These are phyloP conservation scores for Cladorrhinum sp. DNA, from an alignment of 2,329 filamentous ascomycete species.

Conservation along the genomic window DNA sequence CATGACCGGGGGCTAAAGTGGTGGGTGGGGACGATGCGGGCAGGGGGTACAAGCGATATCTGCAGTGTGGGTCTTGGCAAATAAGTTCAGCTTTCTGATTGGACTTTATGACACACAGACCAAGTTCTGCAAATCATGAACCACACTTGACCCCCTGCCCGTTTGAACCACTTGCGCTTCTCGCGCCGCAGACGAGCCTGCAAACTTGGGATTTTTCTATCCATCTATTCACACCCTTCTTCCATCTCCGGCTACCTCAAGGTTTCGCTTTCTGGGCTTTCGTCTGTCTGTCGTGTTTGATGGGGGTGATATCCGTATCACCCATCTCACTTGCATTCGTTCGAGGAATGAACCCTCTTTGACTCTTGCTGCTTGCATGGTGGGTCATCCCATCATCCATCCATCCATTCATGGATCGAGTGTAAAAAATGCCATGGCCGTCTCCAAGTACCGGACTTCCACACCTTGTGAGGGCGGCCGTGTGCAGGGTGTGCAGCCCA, in stretches of 20 bases:
- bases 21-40: slow-evolving; percentile 3
- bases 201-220: slow-evolving; percentile 7
- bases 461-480: not conserved
- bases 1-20: slow-evolving; percentile 18
- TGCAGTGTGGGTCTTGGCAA: slow-evolving; percentile 24
- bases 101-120: slow-evolving; percentile 33
- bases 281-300: not conserved
- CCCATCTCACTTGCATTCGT: not conserved
- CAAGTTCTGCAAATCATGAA: slow-evolving; percentile 38
- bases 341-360: not conserved
- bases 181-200: not conserved
- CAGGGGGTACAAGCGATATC: slow-evolving; percentile 22
- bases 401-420: not conserved
- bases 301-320: not conserved
- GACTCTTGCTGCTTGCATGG: not conserved
- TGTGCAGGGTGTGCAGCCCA: not conserved
- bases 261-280: not conserved
- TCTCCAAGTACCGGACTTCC: not conserved
- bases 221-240: not conserved
- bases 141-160: slow-evolving; percentile 1
- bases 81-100: slow-evolving; percentile 11
- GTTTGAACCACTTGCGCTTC: slow-evolving; percentile 1
- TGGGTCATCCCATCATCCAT: not conserved
- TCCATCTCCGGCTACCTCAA: not conserved
- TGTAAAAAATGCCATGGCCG: not conserved